Evolutionary conservation across 2,329 filamentous ascomycete genomes (phyloP).

Genomic region (Drechslera avenae): DNA sequence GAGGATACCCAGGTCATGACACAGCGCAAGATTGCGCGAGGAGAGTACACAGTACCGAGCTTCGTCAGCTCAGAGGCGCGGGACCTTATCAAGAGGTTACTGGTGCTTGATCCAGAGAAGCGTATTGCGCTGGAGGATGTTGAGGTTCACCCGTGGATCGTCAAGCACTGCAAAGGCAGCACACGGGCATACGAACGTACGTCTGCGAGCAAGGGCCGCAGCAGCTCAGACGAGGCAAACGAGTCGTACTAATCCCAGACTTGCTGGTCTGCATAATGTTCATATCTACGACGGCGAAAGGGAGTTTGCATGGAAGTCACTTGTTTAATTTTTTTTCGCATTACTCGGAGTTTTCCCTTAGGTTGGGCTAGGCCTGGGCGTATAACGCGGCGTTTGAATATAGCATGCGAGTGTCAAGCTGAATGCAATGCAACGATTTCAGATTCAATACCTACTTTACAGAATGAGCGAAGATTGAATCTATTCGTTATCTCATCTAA

Average conservation of each 20-base stretch:
- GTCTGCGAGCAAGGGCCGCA: conserved; percentile 35
- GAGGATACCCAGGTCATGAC: conserved; percentile 97
- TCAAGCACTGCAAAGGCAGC: conserved; percentile 79
- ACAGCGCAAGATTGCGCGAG: conserved; percentile 82
- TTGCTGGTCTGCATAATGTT: conserved; percentile 17
- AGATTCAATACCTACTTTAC: background rate
- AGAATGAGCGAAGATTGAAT: conserved; percentile 21
- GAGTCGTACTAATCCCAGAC: conserved; percentile 24
- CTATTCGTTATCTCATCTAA: background rate
- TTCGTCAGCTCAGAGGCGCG: conserved; percentile 90
- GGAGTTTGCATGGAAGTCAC: conserved; percentile 15
- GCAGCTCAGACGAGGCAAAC: conserved; percentile 32
- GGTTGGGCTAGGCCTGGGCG: background rate
- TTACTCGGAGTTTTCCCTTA: conserved; percentile 10
- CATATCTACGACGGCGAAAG: conserved; percentile 21
- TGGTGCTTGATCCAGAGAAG: conserved; percentile 93
- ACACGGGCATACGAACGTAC: conserved; percentile 42
- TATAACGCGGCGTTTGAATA: background rate
- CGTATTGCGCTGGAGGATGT: conserved; percentile 88
- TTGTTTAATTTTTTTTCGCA: conserved; percentile 6
- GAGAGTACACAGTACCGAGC: conserved; percentile 88
- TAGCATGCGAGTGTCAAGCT: background rate
- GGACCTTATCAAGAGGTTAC: conserved; percentile 85
- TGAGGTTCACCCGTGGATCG: conserved; percentile 90
- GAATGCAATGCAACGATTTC: conserved; percentile 22